phyloP scores from a whole-genome alignment of 306 rosid genomes.

The Fragaria vesca region DNA sequence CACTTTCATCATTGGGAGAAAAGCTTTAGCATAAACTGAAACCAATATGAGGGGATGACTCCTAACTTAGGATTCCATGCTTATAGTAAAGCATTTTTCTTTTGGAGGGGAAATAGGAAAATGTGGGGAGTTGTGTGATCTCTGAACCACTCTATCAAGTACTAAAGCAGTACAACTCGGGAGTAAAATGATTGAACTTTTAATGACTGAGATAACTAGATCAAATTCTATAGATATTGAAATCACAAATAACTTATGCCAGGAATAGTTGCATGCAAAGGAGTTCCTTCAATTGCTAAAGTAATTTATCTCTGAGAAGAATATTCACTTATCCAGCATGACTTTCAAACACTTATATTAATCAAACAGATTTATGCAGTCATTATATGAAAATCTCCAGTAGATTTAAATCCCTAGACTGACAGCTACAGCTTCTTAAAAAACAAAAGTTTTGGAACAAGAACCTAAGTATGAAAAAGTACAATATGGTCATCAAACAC shows the following conservation, averaged over 20 bases:
- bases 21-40: not conserved
- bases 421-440: not conserved
- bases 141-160: not conserved
- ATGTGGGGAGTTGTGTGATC: not conserved
- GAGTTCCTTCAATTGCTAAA: not conserved
- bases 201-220: not conserved
- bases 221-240: not conserved
- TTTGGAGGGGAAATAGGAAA: not conserved
- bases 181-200: not conserved
- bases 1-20: not conserved
- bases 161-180: not conserved
- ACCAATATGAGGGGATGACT: not conserved
- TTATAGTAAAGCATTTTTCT: not conserved
- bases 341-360: not conserved
- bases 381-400: not conserved
- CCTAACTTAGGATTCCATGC: not conserved
- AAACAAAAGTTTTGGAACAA: not conserved
- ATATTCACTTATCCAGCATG: not conserved
- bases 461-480: not conserved
- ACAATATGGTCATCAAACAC: not conserved
- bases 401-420: not conserved
- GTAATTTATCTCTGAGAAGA: not conserved
- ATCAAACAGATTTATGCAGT: not conserved
- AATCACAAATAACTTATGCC: not conserved
- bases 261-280: constrained; percentile 1